Conservation (phyloP, 306 rosid genomes). For the Casuarina equisetifolia region DNA sequence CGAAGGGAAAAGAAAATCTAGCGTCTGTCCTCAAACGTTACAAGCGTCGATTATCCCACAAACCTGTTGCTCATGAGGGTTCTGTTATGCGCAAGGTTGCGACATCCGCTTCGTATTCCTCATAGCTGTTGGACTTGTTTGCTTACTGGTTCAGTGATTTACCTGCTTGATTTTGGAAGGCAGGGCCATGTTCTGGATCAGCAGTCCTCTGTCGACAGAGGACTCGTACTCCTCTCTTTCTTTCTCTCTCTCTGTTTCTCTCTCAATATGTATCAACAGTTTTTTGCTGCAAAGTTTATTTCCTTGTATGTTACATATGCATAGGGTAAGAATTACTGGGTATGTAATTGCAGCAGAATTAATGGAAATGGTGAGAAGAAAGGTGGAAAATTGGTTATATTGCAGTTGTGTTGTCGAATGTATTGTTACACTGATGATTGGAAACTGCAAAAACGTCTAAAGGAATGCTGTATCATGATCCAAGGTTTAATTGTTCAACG, state of each 20-base stretch:
- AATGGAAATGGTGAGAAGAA: conserved; percentile 31
- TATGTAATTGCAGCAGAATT: conserved; percentile 56
- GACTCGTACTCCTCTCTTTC: no score
- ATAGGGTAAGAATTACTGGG: conserved; percentile 46
- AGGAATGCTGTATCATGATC: background rate
- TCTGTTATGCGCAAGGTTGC: conserved; percentile 50
- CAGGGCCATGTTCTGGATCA: conserved; percentile 40
- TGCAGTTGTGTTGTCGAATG: conserved; percentile 28
- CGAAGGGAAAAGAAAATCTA: conserved; percentile 85
- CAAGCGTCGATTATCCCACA: conserved; percentile 75
- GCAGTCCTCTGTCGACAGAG: conserved; percentile 19
- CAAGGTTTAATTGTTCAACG: no score
- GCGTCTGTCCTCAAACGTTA: conserved; percentile 94
- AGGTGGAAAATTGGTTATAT: conserved; percentile 40
- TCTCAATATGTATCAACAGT: conserved; percentile 41
- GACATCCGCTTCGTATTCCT: conserved; percentile 46
- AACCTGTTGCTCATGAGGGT: conserved; percentile 46
- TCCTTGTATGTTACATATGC: conserved; percentile 54
- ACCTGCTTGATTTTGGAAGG: conserved; percentile 42
- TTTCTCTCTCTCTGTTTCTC: conserved; percentile 2
- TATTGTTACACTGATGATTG: conserved; percentile 22
- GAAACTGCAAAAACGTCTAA: background rate
- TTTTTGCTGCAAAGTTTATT: conserved; percentile 47
- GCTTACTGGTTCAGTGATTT: conserved; percentile 7
- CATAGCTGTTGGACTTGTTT: conserved; percentile 26